These are phyloP conservation scores for Fusarium nanum DNA, from an alignment of 2,329 filamentous ascomycete species.

Conservation along the genomic window DNA sequence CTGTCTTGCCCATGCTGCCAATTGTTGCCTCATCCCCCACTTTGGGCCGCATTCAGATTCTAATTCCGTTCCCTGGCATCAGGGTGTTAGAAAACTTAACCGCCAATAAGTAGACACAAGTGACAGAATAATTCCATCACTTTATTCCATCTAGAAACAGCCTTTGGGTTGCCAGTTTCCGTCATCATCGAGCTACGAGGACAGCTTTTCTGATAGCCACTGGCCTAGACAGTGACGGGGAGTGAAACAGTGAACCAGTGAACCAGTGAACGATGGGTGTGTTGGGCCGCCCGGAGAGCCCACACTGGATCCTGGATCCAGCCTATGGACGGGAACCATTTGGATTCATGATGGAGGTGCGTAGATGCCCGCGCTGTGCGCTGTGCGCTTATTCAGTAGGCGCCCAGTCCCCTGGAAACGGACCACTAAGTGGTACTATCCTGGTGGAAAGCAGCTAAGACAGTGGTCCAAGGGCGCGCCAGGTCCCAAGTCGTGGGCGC, in stretches of 20 bases:
- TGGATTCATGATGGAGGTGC: not conserved
- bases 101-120: not conserved
- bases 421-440: slow-evolving; percentile 14
- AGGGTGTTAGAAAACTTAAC: not conserved
- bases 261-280: slow-evolving; percentile 4
- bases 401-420: slow-evolving; percentile 19
- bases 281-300: not conserved
- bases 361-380: slow-evolving; percentile 6
- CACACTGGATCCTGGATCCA: not conserved
- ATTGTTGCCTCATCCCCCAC: slow-evolving; percentile 41
- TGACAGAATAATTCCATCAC: not conserved
- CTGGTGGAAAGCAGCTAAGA: slow-evolving; percentile 2
- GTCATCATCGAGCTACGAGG: not conserved
- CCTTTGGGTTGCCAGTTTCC: not conserved
- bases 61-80: not conserved
- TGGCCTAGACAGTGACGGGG: slow-evolving; percentile 2
- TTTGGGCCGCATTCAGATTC: slow-evolving; percentile 39
- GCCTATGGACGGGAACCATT: not conserved
- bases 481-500: not conserved
- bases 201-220: not conserved
- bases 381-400: slow-evolving; percentile 19
- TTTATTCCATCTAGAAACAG: not conserved
- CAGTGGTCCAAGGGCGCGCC: slow-evolving; percentile 3
- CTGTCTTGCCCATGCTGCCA: slow-evolving; percentile 20
- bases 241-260: slow-evolving; percentile 1